Base-by-base conservation (phyloP, 2,329 filamentous ascomycete species). In the Hyphodiscus sp. region DNA sequence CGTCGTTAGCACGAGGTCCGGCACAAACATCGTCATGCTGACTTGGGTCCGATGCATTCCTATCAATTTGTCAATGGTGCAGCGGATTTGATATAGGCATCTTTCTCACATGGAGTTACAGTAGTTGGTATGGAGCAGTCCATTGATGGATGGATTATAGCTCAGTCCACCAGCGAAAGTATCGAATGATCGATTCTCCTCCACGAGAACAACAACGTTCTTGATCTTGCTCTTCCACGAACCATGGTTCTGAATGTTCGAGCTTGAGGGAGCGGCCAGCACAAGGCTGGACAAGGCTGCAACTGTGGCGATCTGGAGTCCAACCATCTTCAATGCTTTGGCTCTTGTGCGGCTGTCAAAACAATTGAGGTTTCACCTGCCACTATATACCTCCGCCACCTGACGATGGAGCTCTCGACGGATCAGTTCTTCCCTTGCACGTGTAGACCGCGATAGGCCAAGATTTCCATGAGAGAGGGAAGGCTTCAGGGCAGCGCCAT, bases 201-300 rank as follows among this genome's bases (percentile, higher is more conserved):
- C 67, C 10, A 75, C 73, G 18, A 77, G 64, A 23, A 76, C 70
- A 46, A 77, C 74, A 6, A 75, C 73, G 58, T 74, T 73, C 63
- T 76, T 76, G 63, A 77, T 76, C 52, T 71, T 72, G 41, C 58
- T 62, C 52, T 67, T 69, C 61, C 62, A 65, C 41, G 50, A 49
- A 15, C 53, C 56, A 9, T 62, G 57, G 47, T 42, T 58, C 46
- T 55, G 54, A 23, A 50, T 54, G 23, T 26, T 26, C 4, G 23
- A 8, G 23, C 23, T 8, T 42, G 54, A 56, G 19, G 54, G 54
- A 38, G 45, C 51, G 29, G 63, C 62, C 18, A 64, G 50, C n/a
- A 51, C 58, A 44, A 59, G 41, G 26, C 59, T 53, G 26, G 54
- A 59, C n/a, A 61, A 49, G 18, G 60, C 58, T 48, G 54, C 54